A percentile compares a stretch with the other conserved stretches of the same genome.
These are phyloP conservation scores for Rhodosorus marinus DNA, from an alignment of 23 red algal genomes.

Conservation along the genomic window DNA sequence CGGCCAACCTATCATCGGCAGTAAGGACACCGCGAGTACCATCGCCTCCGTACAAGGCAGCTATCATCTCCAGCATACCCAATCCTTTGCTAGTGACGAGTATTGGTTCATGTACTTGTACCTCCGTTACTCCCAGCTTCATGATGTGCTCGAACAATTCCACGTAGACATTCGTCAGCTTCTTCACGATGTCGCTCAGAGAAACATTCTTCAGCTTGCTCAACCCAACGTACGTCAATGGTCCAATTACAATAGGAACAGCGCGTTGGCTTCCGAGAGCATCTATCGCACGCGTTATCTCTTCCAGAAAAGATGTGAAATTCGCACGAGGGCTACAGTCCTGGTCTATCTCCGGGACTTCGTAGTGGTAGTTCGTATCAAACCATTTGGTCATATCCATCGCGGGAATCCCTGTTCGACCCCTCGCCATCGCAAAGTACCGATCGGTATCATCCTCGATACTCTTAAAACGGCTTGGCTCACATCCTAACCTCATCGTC, in stretches of 20 bases:
- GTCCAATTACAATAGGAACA: conserved; percentile 54
- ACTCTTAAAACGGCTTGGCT: conserved; percentile 22
- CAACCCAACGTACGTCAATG: conserved; percentile 47
- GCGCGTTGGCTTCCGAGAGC: conserved; percentile 13
- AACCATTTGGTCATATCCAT: conserved; percentile 80
- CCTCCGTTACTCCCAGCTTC: conserved; percentile 9
- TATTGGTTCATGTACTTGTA: conserved; percentile 70
- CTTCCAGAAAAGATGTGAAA: conserved; percentile 12
- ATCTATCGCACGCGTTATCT: conserved; percentile 11
- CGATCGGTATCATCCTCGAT: conserved; percentile 9
- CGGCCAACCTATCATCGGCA: conserved; percentile 8
- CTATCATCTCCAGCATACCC: conserved; percentile 7
- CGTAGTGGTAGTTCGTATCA: conserved; percentile 81
- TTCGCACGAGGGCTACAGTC: conserved; percentile 7
- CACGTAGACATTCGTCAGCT: conserved; percentile 33
- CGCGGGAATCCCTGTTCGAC: conserved; percentile 21
- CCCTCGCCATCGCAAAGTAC: conserved; percentile 74
- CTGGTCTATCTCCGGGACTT: conserved; percentile 48
- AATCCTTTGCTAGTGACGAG: conserved; percentile 25
- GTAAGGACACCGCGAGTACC: too few relatives aligned
- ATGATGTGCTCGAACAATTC: conserved; percentile 17
- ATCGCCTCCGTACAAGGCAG: conserved; percentile 18
- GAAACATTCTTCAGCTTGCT: conserved; percentile 10
- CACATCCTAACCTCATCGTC: conserved; percentile 24
- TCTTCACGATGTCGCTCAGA: conserved; percentile 13